Conservation (phyloP, 768 basidiomycete species). For the Naganishia antarctica region DNA sequence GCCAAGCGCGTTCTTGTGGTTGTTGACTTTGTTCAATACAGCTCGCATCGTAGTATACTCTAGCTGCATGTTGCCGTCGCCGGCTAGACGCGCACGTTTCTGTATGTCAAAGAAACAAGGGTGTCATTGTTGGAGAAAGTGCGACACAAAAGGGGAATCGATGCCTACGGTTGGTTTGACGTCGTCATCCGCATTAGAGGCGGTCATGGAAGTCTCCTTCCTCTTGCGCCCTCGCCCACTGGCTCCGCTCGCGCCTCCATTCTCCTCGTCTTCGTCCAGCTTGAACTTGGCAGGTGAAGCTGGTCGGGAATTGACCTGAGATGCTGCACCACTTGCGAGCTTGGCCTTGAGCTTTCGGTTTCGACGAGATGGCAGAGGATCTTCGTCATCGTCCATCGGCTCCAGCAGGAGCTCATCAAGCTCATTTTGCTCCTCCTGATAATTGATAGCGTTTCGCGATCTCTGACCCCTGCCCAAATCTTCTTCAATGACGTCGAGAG, state of each 20-base stretch:
- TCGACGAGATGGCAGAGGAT: conserved; percentile 38
- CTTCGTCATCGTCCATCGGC: conserved; percentile 49
- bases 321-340: conserved; percentile 19
- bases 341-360: conserved; percentile 30
- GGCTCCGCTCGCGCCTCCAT: conserved; percentile 28
- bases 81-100: conserved; percentile 1
- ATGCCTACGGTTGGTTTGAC: conserved; percentile 3
- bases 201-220: conserved; percentile 15
- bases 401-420: conserved; percentile 38
- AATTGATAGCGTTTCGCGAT: conserved; percentile 82
- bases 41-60: conserved; percentile 10
- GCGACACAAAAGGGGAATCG: neutral
- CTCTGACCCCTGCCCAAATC: conserved; percentile 72
- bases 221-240: neutral
- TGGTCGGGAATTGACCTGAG: conserved; percentile 32
- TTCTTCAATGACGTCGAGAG: conserved; percentile 51
- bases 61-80: neutral
- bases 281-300: conserved; percentile 23
- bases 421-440: conserved; percentile 49
- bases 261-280: conserved; percentile 38
- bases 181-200: conserved; percentile 28
- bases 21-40: conserved; percentile 31
- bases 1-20: conserved; percentile 35
- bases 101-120: neutral
- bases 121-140: neutral